phyloP scores from a whole-genome alignment of 2,329 filamentous ascomycete genomes.

The Samsoniella hepiali region DNA sequence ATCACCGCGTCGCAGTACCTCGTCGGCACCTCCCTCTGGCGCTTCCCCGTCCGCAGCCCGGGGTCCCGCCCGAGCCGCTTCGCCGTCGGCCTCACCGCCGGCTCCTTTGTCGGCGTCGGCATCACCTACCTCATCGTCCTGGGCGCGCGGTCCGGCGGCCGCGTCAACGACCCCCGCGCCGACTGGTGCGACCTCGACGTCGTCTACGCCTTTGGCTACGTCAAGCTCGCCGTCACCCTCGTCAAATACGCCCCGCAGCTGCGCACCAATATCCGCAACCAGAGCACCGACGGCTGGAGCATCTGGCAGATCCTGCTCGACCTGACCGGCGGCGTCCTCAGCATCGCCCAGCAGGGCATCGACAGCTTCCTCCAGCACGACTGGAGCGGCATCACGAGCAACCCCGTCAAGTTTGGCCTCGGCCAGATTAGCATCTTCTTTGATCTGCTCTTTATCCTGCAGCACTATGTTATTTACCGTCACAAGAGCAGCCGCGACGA shows the following conservation, averaged over 20 bases:
- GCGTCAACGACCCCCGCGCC: slow-evolving; percentile 34
- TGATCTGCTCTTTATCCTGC: slow-evolving; percentile 78
- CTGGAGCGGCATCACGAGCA: slow-evolving; percentile 88
- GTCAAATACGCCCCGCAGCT: slow-evolving; percentile 93
- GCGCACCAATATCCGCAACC: slow-evolving; percentile 76
- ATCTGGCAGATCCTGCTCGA: slow-evolving; percentile 84
- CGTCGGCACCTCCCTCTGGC: slow-evolving; percentile 63
- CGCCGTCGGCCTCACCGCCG: slow-evolving; percentile 67
- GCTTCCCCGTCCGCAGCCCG: slow-evolving; percentile 58
- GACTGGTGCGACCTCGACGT: slow-evolving; percentile 63
- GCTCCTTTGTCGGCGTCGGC: slow-evolving; percentile 61
- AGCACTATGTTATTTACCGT: slow-evolving; percentile 81
- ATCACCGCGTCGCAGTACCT: slow-evolving; percentile 78
- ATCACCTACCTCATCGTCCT: slow-evolving; percentile 47
- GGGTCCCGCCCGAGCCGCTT: slow-evolving; percentile 55
- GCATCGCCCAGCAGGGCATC: slow-evolving; percentile 74
- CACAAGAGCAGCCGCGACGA: not conserved
- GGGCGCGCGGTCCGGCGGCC: slow-evolving; percentile 30
- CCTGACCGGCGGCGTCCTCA: slow-evolving; percentile 75
- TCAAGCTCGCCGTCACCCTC: slow-evolving; percentile 84
- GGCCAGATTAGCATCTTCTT: slow-evolving; percentile 84
- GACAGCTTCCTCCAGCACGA: slow-evolving; percentile 82
- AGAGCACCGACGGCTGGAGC: slow-evolving; percentile 84
- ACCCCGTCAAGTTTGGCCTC: slow-evolving; percentile 84
- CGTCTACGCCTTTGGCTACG: slow-evolving; percentile 71